Base-by-base conservation (phyloP, 495 filamentous ascomycete species). In the Pseudevernia furfuracea region DNA sequence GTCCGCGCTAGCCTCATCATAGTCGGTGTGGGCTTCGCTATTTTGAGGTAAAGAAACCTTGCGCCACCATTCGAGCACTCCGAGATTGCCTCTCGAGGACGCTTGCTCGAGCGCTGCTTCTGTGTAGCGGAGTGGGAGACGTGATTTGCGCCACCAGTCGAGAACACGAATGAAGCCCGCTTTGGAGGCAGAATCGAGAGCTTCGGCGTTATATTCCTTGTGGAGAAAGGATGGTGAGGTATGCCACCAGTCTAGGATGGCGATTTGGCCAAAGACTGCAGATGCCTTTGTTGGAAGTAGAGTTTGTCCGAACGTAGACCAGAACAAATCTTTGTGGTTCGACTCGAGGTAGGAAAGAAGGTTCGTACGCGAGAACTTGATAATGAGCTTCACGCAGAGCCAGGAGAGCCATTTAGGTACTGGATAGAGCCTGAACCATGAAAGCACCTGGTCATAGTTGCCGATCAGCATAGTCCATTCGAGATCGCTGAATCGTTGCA, bases 41-140 rank as follows among this genome's bases (percentile, higher is more conserved):
- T 12, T 53, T 62, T 28, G 75, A 83, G 0, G 87, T 83, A 57
- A 83, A 75, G 61, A 63, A n/a, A 53, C 61, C 28, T 58, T 63
- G 66, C 88, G 89, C 92, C 92, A 97, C 92, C 92, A 97, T 66
- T 94, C 86, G 0, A 97, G 81, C 10, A 96, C 90, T 0, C 80
- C 76, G n/a, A 96, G 77, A 62, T 91, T 89, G 34, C 92, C 91
- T 71, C 91, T 87, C 4, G 85, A 85, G 63, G 85, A 90, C 30
- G 92, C 92, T 55, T 90, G 84, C 72, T 97, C 92, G 48, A 97
- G 85, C 0, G 92, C 90, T 3, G 85, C 78, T 67, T 96, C 92
- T 30, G 86, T 91, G 72, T 95, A 96, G 66, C 88, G 88, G 6
- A 96, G 80, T 17, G 87, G 82, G 0, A 97, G 82, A 0, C 88